Evolutionary conservation across 176 grass and related monocot genomes (phyloP).

Genomic region (Dactylis glomerata): DNA sequence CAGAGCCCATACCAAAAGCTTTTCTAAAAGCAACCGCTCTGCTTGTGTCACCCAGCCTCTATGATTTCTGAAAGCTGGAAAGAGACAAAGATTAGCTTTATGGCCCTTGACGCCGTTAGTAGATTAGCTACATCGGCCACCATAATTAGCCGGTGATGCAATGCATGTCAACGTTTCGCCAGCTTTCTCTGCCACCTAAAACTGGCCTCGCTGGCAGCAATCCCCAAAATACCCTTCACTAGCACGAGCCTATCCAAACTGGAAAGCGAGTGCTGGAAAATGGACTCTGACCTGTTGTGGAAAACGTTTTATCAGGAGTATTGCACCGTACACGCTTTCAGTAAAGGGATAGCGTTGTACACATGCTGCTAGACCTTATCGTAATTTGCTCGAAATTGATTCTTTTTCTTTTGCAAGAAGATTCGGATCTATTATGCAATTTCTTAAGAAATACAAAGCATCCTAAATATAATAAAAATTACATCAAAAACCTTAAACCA

Average conservation of each 20-base stretch:
- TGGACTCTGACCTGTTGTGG: background rate
- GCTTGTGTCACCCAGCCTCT: background rate
- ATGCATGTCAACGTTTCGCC: background rate
- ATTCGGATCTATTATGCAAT: no score
- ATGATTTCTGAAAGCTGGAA: constrained; percentile 22
- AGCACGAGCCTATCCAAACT: background rate
- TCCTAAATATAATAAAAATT: no score
- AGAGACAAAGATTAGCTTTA: constrained; percentile 49
- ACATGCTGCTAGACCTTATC: background rate
- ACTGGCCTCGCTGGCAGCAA: background rate
- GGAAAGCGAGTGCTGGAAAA: background rate
- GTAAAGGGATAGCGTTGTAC: background rate
- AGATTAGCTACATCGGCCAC: constrained; percentile 4
- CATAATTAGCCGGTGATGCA: constrained; percentile 36
- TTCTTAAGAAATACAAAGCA: no score
- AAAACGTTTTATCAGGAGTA: background rate
- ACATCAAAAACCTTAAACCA: no score
- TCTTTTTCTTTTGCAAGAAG: no score
- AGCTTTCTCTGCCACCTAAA: constrained; percentile 14
- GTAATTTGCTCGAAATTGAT: background rate
- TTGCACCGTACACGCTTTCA: background rate
- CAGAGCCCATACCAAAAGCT: background rate
- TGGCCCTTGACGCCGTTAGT: constrained; percentile 5
- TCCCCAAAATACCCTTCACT: constrained; percentile 19
- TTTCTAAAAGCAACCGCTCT: constrained; percentile 21